These are phyloP conservation scores for Torulaspora quercuum DNA, from an alignment of 805 yeast species.

Conservation along the genomic window DNA sequence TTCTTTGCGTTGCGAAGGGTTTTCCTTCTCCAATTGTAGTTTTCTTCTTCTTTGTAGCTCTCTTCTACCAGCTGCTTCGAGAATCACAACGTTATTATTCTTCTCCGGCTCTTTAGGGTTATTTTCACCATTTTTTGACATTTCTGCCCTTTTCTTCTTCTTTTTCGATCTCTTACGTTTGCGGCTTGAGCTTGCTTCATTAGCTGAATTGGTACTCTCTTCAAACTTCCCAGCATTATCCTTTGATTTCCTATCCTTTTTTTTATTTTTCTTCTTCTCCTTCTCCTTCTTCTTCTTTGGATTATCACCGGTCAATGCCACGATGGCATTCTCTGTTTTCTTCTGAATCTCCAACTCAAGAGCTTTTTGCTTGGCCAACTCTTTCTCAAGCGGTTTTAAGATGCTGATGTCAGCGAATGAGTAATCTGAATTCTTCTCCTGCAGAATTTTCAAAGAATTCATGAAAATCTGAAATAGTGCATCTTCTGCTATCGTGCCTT, in stretches of 20 bases:
- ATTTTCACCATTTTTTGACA: neutral
- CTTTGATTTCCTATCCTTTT: slow-evolving; percentile 10
- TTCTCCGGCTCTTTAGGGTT: slow-evolving; percentile 10
- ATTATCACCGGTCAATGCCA: slow-evolving; percentile 29
- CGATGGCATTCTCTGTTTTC: slow-evolving; percentile 27
- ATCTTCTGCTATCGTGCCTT: slow-evolving; percentile 36
- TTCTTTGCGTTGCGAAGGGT: slow-evolving; percentile 11
- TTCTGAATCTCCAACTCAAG: slow-evolving; percentile 18
- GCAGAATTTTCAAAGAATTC: slow-evolving; percentile 27
- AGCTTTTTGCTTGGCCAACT: slow-evolving; percentile 24
- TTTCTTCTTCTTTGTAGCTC: slow-evolving; percentile 30
- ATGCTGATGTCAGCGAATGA: slow-evolving; percentile 29
- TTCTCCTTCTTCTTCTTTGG: slow-evolving; percentile 20
- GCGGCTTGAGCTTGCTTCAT: neutral
- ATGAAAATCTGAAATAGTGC: slow-evolving; percentile 33
- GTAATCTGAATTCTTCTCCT: slow-evolving; percentile 23
- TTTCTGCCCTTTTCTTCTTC: slow-evolving; percentile 12
- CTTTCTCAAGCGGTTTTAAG: slow-evolving; percentile 30
- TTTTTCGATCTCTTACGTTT: slow-evolving; percentile 13
- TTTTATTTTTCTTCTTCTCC: slow-evolving; percentile 22
- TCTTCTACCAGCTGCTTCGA: slow-evolving; percentile 35
- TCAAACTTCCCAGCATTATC: slow-evolving; percentile 10
- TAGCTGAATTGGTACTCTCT: slow-evolving; percentile 1
- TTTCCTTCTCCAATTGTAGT: slow-evolving; percentile 19
- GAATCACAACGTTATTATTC: slow-evolving; percentile 30